Base-by-base conservation (phyloP, 208 protist species). In the Trypanosoma scelopori region DNA sequence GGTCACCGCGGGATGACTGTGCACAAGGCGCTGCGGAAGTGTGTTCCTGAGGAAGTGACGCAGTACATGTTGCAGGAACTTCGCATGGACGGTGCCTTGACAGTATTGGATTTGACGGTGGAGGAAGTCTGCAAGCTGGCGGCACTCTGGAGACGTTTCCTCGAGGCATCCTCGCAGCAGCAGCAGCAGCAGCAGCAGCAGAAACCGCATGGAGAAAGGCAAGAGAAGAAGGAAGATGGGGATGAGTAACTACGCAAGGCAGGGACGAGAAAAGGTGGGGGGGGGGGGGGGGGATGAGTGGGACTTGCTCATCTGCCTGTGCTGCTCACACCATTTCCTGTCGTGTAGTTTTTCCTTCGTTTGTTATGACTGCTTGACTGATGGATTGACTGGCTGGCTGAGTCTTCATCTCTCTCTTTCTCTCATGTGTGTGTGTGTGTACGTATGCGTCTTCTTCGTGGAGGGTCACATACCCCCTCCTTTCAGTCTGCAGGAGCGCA, bases 1-100 rank as follows among this genome's bases (percentile, higher is more conserved):
- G 84, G 86, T 6, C 53, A 78, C 18, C 85, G 87, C 5, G 84
- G 85, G 1, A 64, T 63, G 39, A 82, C 78, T 20, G 72, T 93
- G 47, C 65, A 85, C 59, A 94, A 92, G 73, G 81, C 88, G 16
- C 74, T 96, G 49, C 48, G 61, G 45, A 59, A 64, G 45, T 79
- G 80, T 41, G 62, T 90, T 18, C 91, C 91, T 18, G 59, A 68
- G 2, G 85, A 91, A 67, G 80, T 96, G 48, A 86, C 81, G 52
- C 82, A 91, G 64, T 93, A 92, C 64, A 82, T 96, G 63, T 59
- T 93, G 57, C 91, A 93, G 64, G 85, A 94, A 62, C 20, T 83
- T 56, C 76, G 85, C n/a, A 73, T 94, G 50, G 91, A 96, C 53
- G 91, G 86, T 13, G 82, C 84, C 27, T 65, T 94, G 57, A 82